A percentile compares a stretch with the other conserved stretches of the same genome.
These are phyloP conservation scores for Diaporthe vaccinii DNA, from an alignment of 2,329 filamentous ascomycete species.

Conservation along the genomic window DNA sequence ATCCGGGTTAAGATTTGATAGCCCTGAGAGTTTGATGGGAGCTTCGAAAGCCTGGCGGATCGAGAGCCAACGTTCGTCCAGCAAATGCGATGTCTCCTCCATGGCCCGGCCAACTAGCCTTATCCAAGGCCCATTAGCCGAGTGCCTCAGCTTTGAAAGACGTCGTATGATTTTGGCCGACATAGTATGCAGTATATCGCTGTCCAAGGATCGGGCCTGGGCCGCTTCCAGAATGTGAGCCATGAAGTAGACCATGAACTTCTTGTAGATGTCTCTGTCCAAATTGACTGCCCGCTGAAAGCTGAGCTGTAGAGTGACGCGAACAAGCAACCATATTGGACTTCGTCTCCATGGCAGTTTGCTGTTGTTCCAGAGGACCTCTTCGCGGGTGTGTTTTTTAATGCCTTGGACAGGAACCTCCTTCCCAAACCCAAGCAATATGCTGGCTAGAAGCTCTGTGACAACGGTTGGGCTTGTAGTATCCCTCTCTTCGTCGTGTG, in stretches of 20 bases:
- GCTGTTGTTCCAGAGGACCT: slow-evolving; percentile 58
- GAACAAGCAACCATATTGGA: slow-evolving; percentile 40
- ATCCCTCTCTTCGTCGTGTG: slow-evolving; percentile 60
- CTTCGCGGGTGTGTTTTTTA: slow-evolving; percentile 67
- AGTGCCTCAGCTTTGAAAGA: slow-evolving; percentile 53
- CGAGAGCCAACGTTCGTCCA: slow-evolving; percentile 9
- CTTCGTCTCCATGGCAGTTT: slow-evolving; percentile 41
- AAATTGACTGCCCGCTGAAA: not conserved
- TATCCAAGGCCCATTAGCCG: not conserved
- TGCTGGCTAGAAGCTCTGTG: slow-evolving; percentile 60
- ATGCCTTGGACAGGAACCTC: slow-evolving; percentile 49
- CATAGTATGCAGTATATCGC: slow-evolving; percentile 55
- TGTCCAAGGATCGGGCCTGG: slow-evolving; percentile 30
- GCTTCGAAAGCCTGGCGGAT: not conserved
- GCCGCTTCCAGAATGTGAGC: slow-evolving; percentile 50
- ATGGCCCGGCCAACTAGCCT: not conserved
- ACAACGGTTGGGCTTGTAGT: slow-evolving; percentile 63
- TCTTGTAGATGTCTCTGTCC: slow-evolving; percentile 59
- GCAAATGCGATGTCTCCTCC: not conserved
- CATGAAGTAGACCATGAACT: slow-evolving; percentile 63
- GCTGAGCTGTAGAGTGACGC: slow-evolving; percentile 39
- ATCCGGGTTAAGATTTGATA: not conserved
- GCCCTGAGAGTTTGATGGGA: slow-evolving; percentile 19
- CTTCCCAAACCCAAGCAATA: slow-evolving; percentile 57
- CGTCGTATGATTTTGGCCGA: slow-evolving; percentile 59